Percentiles rank a stretch among this genome's conserved stretches.
phyloP scores from a whole-genome alignment of 176 grass and related monocot genomes.

The Puya raimondii region DNA sequence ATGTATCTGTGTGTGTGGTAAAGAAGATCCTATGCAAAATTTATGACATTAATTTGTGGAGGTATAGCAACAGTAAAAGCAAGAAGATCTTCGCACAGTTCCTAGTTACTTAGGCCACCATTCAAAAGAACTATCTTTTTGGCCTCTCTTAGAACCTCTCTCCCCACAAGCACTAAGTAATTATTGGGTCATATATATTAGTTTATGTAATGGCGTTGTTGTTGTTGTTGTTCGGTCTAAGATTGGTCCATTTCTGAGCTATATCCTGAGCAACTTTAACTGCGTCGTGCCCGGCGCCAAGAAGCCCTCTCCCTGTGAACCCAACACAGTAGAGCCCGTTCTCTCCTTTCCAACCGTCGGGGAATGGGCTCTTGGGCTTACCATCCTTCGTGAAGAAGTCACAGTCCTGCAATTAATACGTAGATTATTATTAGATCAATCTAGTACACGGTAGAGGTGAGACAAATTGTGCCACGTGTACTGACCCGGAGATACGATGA shows the following conservation, averaged over 20 bases:
- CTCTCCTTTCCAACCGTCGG: constrained; percentile 47
- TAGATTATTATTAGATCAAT: not conserved
- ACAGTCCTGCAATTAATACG: constrained; percentile 25
- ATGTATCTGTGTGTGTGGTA: not conserved
- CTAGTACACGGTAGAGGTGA: too few species aligned
- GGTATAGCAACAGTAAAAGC: not conserved
- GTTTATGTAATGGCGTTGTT: not conserved
- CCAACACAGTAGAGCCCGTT: constrained; percentile 79
- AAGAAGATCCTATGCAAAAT: constrained; percentile 5
- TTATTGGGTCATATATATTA: not conserved
- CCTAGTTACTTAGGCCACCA: not conserved
- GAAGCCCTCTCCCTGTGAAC: constrained; percentile 73
- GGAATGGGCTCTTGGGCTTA: constrained; percentile 40
- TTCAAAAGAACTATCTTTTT: not conserved
- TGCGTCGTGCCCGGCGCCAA: constrained; percentile 64
- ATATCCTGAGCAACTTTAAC: constrained; percentile 54
- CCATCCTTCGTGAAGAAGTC: constrained; percentile 61
- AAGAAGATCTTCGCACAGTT: not conserved
- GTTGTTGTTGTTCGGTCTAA: constrained; percentile 3
- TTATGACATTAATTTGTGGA: not conserved
- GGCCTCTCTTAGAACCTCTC: not conserved
- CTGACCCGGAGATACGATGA: too few species aligned
- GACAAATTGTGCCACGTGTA: not conserved
- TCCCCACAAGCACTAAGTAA: not conserved
- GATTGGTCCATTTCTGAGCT: constrained; percentile 47